Base-by-base conservation (phyloP, 1,284 basidiomycete genomes). In the Athelia sp. region DNA sequence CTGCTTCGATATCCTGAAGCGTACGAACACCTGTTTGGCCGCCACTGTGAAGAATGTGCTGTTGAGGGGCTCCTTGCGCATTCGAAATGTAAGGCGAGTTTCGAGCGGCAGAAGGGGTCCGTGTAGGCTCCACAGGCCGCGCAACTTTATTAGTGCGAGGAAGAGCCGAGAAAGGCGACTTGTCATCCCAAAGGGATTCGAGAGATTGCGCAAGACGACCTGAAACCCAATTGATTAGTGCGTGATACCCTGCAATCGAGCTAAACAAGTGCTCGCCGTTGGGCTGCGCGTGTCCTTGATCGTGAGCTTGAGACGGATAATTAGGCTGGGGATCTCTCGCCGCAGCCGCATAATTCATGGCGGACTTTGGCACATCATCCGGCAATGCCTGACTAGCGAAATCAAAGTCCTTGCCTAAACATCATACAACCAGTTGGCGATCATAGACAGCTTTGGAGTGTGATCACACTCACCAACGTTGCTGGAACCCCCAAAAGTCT, bases 1-100 rank as follows among this genome's bases (percentile, higher is more conserved):
- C 92, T 3, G 90, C 87, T 65, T 99, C 96, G 54, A 98, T 91
- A 65, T 98, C 93, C 56, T 94, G 90, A 22, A 98, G 68, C 0
- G 93, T 96, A 50, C 87, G 82, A 26, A 82, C 78, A 32, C 82
- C 79, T 2, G 65, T 69, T 42, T 71, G 72, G 24, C 55, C 60
- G 24, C 55, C 60, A 44, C 61, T 64, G 50, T 69, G 69, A 26
- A 58, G 63, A 56, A 62, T 64, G 46, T 55, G 57, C 50, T 55
- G 67, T 44, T 60, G 68, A 46, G 56, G 51, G 22, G 60, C 51
- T 22, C 53, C 52, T n/a, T 40, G 43, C 23, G 26, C 45, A 9
- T 53, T 63, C 35, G 64, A 66, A 50, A 72, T 60, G 6, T 65
- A 62, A 6, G 66, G 43, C 46, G 65, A 53, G n/a, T 60, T 23